Evolutionary conservation across 805 yeast species (phyloP), one percentile per base, ranked within the genome.

Genomic region (Yarrowia phangngaensis): DNA sequence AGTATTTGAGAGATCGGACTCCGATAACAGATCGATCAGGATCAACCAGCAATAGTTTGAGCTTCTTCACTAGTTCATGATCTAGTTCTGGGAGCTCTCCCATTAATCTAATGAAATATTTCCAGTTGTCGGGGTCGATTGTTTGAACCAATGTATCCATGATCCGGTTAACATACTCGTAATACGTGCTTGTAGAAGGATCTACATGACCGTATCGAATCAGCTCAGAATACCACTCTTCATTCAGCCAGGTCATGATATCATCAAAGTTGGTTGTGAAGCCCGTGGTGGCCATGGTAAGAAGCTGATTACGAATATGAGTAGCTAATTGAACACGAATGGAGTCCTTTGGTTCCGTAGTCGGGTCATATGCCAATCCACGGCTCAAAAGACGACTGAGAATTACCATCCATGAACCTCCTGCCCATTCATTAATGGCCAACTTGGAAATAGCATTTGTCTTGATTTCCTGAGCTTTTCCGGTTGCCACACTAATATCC

Each of bases 161-260:
- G 0, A 87, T 74, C 50, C 74, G 78, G 4, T 74, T 71, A 0
- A 90, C 76, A 83, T 95, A 87, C 51, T 71, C 70, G 51, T 74
- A 64, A 63, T 92, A 92, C 9, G 40, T 30, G 8, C 58, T 45
- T 50, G 55, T 54, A n/a, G 36, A 48, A 55, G 19, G 46, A 47
- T 14, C 36, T 6, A 43, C 54, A 6, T 53, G 29, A 53, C 55
- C 20, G 52, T 57, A 6, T 57, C 61, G 55, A 52, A 52, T 24
- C 64, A 59, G 67, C 59, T 81, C 84, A 40, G 77, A 70, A 66
- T 78, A 80, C 94, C 96, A 92, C 64, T 92, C 98, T 65, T 92
- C 98, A 58, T 84, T 89, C 50, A 92, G 68, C 99, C 99, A 92
- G 54, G 84, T 88, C 28, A 90, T 79, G 14, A 87, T 79, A 26